Evolutionary conservation across 768 basidiomycete genomes (phyloP), one percentile per base, ranked within the genome.

Genomic region (Naematelia encephala): DNA sequence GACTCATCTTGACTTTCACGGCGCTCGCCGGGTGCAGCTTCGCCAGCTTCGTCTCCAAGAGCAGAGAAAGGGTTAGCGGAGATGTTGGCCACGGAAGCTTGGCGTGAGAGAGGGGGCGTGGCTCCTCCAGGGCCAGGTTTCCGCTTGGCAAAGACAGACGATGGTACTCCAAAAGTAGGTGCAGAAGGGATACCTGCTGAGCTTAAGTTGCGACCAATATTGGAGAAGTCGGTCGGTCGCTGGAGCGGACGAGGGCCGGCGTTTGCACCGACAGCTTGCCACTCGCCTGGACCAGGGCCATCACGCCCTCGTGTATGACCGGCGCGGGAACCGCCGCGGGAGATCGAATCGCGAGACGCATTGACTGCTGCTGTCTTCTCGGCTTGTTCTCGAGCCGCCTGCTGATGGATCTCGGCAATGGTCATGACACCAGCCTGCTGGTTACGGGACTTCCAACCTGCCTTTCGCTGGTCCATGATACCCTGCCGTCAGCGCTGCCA

Each of bases 281-380:
- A 97, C n/a, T 97, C 92, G 14, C 82, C 79, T 48, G 79, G 80
- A 11, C 83, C 82, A 45, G 80, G 82, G 25, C 80, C 80, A 59
- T 74, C 76, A 28, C 80, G 75, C 13, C 51, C 49, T 8, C 87
- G 83, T 5, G 89, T 84, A 16, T 84, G 85, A 39, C 92, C 94
- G 44, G 91, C 87, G 54, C 90, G 84, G 56, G 93, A 97, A 39
- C 91, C 90, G 39, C 88, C 87, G 39, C 93, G 87, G 23, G 91
- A 92, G 85, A 94, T 90, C 75, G 83, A 86, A 51, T 85, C 80
- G 48, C 83, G 83, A 2, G 86, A 64, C 79, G 82, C 27, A 79
- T 81, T 74, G 84, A 85, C 69, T 82, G 87, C 72, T 82, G 86
- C 72, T 44, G 81, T 80, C 76, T 70, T 67, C 51, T 87, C 88